A percentile compares a stretch with the other conserved stretches of the same genome.
These are phyloP conservation scores for Miscanthus lutarioriparius DNA, from an alignment of 176 grass and related monocot genomes.

Conservation along the genomic window DNA sequence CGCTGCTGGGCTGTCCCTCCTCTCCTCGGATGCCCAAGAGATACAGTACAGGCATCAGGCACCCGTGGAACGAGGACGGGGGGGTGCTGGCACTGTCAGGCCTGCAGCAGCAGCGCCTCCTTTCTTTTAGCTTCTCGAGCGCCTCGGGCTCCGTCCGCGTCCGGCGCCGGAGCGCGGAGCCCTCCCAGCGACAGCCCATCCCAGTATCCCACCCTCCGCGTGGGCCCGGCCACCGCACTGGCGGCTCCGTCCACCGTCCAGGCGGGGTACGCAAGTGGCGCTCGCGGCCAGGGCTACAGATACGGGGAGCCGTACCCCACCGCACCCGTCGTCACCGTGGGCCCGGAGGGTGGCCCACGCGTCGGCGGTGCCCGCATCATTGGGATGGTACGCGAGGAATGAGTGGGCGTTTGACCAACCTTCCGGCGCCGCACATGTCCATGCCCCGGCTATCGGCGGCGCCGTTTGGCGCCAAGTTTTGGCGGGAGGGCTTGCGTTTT, in stretches of 20 bases:
- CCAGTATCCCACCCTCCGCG: too few relatives aligned
- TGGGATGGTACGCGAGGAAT: background rate
- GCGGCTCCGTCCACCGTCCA: background rate
- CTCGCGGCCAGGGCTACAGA: background rate
- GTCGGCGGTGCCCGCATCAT: background rate
- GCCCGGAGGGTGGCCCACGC: background rate
- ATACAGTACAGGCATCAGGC: too few relatives aligned
- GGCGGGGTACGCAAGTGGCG: background rate
- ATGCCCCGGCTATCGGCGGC: background rate
- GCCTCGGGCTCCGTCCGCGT: background rate
- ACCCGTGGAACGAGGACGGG: background rate
- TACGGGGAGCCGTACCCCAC: background rate
- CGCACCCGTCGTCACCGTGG: background rate
- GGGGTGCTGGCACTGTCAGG: background rate
- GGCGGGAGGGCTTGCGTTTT: slow-evolving; percentile 21
- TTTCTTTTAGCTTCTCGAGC: slow-evolving; percentile 24
- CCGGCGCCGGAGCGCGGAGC: too few relatives aligned
- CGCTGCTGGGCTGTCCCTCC: background rate
- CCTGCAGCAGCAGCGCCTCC: background rate
- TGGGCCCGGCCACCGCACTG: slow-evolving; percentile 28
- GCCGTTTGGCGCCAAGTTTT: slow-evolving; percentile 47
- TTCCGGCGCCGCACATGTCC: slow-evolving; percentile 17
- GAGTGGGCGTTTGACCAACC: slow-evolving; percentile 27
- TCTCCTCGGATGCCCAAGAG: slow-evolving; percentile 11
- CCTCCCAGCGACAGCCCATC: too few relatives aligned